A percentile compares a stretch with the other conserved stretches of the same genome.
Evolutionary conservation across 805 yeast genomes (phyloP).

Genomic region (Saccharomyces mikatae): DNA sequence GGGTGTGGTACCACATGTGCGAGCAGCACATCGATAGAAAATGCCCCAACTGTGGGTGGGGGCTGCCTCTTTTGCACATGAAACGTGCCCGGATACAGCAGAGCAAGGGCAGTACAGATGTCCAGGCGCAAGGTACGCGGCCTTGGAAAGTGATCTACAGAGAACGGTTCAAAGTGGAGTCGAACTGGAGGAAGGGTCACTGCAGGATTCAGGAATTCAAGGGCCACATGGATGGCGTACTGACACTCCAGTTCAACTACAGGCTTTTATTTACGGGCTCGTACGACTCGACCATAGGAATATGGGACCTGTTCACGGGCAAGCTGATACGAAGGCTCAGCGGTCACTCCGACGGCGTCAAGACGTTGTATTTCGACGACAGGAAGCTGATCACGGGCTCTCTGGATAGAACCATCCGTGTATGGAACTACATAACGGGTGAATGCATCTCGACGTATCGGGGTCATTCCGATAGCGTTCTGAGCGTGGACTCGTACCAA

Average conservation of each 20-base stretch:
- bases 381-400: conserved; percentile 89
- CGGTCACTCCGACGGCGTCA: conserved; percentile 87
- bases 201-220: conserved; percentile 54
- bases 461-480: conserved; percentile 83
- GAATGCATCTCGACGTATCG: conserved; percentile 88
- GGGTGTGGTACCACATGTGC: conserved; percentile 98
- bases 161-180: conserved; percentile 84
- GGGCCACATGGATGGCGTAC: conserved; percentile 86
- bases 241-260: conserved; percentile 78
- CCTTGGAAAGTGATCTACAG: conserved; percentile 96
- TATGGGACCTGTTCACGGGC: conserved; percentile 88
- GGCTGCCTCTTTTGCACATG: conserved; percentile 88
- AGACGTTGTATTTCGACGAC: conserved; percentile 77
- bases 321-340: conserved; percentile 63
- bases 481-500: conserved; percentile 71
- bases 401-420: conserved; percentile 81
- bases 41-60: conserved; percentile 99
- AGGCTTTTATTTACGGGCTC: conserved; percentile 82
- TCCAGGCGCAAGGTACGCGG: conserved; percentile 39
- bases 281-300: conserved; percentile 78
- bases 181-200: conserved; percentile 87
- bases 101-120: not conserved
- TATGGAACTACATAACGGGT: conserved; percentile 94
- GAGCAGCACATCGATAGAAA: conserved; percentile 96
- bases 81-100: conserved; percentile 41